Base-by-base conservation (phyloP, 2,329 filamentous ascomycete genomes). In the Ceratocystiopsis brevicomis region DNA sequence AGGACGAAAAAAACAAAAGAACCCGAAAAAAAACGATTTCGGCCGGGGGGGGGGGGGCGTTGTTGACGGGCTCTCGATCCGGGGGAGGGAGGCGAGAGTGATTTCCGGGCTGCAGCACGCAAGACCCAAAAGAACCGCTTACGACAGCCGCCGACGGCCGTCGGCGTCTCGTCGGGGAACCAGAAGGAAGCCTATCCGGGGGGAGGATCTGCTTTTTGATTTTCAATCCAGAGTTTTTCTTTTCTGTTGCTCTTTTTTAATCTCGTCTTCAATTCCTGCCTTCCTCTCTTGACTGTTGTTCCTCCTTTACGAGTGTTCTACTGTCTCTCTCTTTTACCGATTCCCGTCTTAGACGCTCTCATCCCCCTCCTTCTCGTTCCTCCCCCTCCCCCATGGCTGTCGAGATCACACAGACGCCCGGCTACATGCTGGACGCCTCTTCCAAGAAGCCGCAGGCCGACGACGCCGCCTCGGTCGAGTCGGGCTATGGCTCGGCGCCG, bases 401-500 rank as follows among this genome's bases (percentile, higher is more conserved):
- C 10, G 39, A 39, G 15, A 39, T 16, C 15, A 18, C 35, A 11
- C 10, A 39, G 21, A 6, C 34, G 4, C 10, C 25, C 10, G 25
- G 25, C 25, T 30, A 30, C 25, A 30, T 30, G 6, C 10, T 30
- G 25, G 25, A 30, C 25, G 6, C 25, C 10, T 6, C 33, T 8
- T 15, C 33, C 33, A 34, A 34, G 33, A 13, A 13, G 33, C 33
- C 65, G 53, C 53, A 63, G 47, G 60, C 59, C 34, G 55, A 60
- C 47, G 53, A 56, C 36, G 51, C 54, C 14, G 57, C 60, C 34
- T 67, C 70, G 37, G 59, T 69, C 48, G 85, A 93, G 62, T 95
- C 88, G 34, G 88, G 88, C 49, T 95, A 95, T 65, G 83, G 76
- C 55, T 78, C 81, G 62, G 61, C 56, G 21, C 54, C 58, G 54